Evolutionary conservation across 2,329 filamentous ascomycete genomes (phyloP).

Genomic region (Pseudofabraea citricarpa): DNA sequence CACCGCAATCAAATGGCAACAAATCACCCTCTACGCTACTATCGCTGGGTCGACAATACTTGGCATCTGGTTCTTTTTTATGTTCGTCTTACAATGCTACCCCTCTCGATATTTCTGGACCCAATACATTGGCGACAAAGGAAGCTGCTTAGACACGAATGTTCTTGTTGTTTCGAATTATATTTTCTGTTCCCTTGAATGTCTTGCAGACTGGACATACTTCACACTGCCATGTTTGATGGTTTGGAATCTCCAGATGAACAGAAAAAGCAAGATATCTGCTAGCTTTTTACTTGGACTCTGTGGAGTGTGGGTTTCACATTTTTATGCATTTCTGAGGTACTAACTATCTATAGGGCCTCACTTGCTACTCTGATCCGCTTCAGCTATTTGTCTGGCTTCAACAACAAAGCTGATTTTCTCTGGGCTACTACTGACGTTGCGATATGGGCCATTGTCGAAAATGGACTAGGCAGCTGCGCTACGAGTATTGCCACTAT

Average conservation of each 20-base stretch:
- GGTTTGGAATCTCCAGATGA: slow-evolving; percentile 33
- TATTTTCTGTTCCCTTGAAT: slow-evolving; percentile 30
- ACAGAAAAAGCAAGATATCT: slow-evolving; percentile 28
- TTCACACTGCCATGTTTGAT: slow-evolving; percentile 31
- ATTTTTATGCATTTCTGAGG: not conserved
- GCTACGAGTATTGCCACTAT: slow-evolving; percentile 31
- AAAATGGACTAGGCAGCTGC: slow-evolving; percentile 30
- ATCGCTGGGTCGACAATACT: slow-evolving; percentile 26
- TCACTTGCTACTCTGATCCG: slow-evolving; percentile 33
- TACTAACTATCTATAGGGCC: slow-evolving; percentile 18
- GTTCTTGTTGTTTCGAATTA: slow-evolving; percentile 26
- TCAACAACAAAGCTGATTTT: slow-evolving; percentile 28
- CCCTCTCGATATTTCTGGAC: slow-evolving; percentile 30
- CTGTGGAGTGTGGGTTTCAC: slow-evolving; percentile 27
- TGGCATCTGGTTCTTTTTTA: slow-evolving; percentile 28
- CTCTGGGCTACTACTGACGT: slow-evolving; percentile 31
- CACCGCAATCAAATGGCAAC: slow-evolving; percentile 22
- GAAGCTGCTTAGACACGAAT: slow-evolving; percentile 21
- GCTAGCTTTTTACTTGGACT: slow-evolving; percentile 17
- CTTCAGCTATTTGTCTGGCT: slow-evolving; percentile 30
- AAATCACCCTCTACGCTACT: slow-evolving; percentile 23
- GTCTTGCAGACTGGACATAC: slow-evolving; percentile 31
- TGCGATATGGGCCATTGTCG: slow-evolving; percentile 33
- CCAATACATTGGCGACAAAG: slow-evolving; percentile 18
- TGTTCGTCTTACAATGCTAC: slow-evolving; percentile 29